Percentiles rank a stretch among this genome's conserved stretches.
These are phyloP conservation scores for Neurospora discreta DNA, from an alignment of 495 filamentous ascomycete genomes.

Conservation along the genomic window DNA sequence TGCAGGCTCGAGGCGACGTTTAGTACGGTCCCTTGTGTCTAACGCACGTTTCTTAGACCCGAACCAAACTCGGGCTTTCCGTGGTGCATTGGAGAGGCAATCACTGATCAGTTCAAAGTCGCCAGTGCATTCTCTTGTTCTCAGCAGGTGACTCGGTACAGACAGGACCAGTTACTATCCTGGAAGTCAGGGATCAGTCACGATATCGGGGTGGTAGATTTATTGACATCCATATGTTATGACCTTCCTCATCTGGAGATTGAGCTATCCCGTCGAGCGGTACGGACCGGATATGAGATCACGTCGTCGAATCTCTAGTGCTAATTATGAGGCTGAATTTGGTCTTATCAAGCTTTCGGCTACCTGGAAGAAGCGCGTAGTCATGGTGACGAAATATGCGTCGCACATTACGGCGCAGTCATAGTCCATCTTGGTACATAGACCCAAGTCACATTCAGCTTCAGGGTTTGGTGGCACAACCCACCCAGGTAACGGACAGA, in stretches of 20 bases:
- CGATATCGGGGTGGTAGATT: not conserved
- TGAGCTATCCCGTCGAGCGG: not conserved
- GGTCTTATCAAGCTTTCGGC: not conserved
- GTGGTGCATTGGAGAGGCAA: not conserved
- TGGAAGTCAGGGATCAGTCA: not conserved
- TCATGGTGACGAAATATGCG: not conserved
- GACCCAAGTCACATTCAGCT: not conserved
- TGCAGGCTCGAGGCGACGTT: not conserved
- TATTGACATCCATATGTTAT: not conserved
- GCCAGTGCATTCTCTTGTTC: not conserved
- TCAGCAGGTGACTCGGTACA: not conserved
- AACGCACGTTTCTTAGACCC: not conserved
- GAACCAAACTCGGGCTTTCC: not conserved
- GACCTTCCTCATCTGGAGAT: not conserved
- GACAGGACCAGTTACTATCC: not conserved
- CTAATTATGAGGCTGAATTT: not conserved
- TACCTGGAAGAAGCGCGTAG: not conserved
- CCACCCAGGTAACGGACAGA: not conserved
- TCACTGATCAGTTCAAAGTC: not conserved
- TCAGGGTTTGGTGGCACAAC: not conserved
- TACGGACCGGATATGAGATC: not conserved
- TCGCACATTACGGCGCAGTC: not conserved
- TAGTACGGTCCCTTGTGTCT: not conserved
- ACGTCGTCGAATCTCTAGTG: not conserved
- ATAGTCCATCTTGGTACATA: not conserved